Percentiles rank a stretch among this genome's conserved stretches.
phyloP scores from a whole-genome alignment of 2,329 filamentous ascomycete species.

The Lachnellula hyalina region DNA sequence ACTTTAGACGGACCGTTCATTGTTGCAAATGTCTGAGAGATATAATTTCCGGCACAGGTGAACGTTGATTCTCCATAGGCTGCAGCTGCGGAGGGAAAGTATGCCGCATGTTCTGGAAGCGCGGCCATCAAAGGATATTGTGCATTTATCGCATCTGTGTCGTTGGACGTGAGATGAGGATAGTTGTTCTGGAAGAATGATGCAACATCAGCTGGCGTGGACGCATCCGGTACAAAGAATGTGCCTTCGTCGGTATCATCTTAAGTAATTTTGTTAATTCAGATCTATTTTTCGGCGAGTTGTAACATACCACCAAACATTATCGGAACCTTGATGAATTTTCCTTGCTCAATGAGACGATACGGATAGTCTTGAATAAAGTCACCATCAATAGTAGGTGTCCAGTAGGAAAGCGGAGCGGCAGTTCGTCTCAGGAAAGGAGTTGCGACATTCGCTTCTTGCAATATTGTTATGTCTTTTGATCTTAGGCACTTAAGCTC shows the following conservation, averaged over 20 bases:
- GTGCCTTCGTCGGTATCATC: constrained; percentile 54
- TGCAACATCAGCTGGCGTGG: constrained; percentile 30
- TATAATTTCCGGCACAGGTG: constrained; percentile 39
- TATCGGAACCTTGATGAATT: constrained; percentile 36
- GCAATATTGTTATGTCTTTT: constrained; percentile 34
- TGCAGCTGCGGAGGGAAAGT: constrained; percentile 37
- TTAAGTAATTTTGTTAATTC: not conserved
- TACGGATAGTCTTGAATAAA: constrained; percentile 37
- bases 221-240: constrained; percentile 41
- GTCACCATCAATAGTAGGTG: constrained; percentile 38
- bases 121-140: constrained; percentile 29
- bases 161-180: constrained; percentile 28
- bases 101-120: constrained; percentile 30
- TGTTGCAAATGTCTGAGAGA: constrained; percentile 31
- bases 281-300: not conserved
- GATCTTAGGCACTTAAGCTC: constrained; percentile 35
- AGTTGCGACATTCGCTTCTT: constrained; percentile 32
- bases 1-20: constrained; percentile 31
- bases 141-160: constrained; percentile 28
- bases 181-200: constrained; percentile 36
- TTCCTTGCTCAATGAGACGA: constrained; percentile 32
- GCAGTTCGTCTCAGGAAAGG: constrained; percentile 34
- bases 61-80: constrained; percentile 45
- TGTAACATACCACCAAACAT: constrained; percentile 33
- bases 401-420: constrained; percentile 36